Percentiles rank a stretch among this genome's conserved stretches.
These are phyloP conservation scores for Aotearoamyces nothofagi DNA, from an alignment of 2,329 filamentous ascomycete species.

Conservation along the genomic window DNA sequence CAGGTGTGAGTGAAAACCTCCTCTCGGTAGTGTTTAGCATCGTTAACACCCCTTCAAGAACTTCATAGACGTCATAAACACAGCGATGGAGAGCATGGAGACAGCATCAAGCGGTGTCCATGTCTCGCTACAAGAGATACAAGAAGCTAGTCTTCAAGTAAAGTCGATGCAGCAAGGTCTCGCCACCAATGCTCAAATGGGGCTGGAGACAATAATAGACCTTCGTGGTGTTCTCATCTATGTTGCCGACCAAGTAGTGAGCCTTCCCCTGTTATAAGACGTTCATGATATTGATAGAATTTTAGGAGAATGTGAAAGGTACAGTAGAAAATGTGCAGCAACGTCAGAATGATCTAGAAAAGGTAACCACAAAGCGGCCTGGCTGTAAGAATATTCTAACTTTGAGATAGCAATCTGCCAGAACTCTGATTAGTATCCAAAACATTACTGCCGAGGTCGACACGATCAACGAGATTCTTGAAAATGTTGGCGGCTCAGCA, in stretches of 20 bases:
- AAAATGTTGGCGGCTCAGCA: too few species aligned
- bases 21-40: not conserved
- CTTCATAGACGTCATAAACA: not conserved
- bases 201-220: conserved; percentile 1
- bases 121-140: not conserved
- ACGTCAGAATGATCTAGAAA: not conserved
- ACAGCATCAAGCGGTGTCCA: not conserved
- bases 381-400: not conserved
- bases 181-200: not conserved
- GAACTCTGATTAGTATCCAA: not conserved
- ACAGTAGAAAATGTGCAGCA: not conserved
- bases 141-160: too few species aligned
- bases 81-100: not conserved
- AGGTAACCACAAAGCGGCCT: not conserved
- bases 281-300: not conserved
- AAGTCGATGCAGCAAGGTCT: too few species aligned
- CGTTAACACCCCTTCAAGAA: not conserved
- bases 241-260: not conserved
- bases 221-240: not conserved
- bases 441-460: not conserved
- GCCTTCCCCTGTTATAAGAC: not conserved
- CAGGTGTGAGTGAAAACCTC: not conserved
- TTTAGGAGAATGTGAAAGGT: not conserved
- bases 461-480: not conserved
- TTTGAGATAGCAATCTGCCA: not conserved